Conservation (phyloP, 164 flowering plant species). For the Nymphaea colorata region DNA sequence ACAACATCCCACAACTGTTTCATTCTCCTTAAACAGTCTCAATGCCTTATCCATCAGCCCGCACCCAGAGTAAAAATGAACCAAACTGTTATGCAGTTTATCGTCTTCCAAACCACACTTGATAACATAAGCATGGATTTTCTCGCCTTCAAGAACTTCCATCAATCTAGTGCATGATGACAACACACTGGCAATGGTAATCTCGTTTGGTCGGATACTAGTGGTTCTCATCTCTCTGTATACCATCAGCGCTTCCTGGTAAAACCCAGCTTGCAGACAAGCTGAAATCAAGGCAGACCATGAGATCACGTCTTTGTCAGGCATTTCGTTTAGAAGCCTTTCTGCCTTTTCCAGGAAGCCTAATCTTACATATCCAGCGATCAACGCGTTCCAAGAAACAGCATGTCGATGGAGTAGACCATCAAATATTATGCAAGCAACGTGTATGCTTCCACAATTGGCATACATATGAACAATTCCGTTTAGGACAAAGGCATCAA, state of each 20-base stretch:
- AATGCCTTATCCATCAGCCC: constrained; percentile 32
- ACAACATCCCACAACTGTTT: constrained; percentile 45
- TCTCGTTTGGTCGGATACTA: constrained; percentile 22
- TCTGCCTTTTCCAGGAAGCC: constrained; percentile 33
- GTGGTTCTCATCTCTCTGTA: constrained; percentile 24
- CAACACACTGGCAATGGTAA: constrained; percentile 48
- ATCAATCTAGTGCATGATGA: constrained; percentile 27
- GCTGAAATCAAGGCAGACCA: constrained; percentile 41
- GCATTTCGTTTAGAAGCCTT: constrained; percentile 43
- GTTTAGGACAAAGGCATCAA: constrained; percentile 16
- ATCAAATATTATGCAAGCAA: constrained; percentile 28
- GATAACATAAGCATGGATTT: constrained; percentile 53
- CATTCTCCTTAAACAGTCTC: constrained; percentile 24
- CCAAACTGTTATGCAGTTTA: constrained; percentile 42
- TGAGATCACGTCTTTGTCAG: constrained; percentile 30
- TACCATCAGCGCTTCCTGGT: constrained; percentile 16
- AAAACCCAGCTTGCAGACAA: constrained; percentile 32
- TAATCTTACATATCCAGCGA: constrained; percentile 59
- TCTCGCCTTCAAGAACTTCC: constrained; percentile 34
- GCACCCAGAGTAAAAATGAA: constrained; percentile 61
- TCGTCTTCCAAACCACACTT: constrained; percentile 32
- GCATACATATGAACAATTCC: constrained; percentile 16
- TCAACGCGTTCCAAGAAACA: constrained; percentile 75
- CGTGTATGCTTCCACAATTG: constrained; percentile 5
- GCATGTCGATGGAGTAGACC: constrained; percentile 28